phyloP scores from a whole-genome alignment of 306 rosid species.

The Quercus robur region DNA sequence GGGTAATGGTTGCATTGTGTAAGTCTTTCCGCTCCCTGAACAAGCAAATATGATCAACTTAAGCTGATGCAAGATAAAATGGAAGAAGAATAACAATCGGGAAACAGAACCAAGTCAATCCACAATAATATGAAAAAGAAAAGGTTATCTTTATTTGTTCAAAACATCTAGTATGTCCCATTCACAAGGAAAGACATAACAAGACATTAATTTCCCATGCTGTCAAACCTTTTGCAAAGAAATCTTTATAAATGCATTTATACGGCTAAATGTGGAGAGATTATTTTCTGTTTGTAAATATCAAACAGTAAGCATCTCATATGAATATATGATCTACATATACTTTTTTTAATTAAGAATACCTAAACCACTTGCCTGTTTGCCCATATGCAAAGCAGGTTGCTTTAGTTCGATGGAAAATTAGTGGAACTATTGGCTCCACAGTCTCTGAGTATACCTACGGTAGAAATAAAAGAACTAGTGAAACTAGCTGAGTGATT shows the following conservation, averaged over 20 bases:
- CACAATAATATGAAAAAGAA: neutral
- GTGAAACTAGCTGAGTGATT: conserved; percentile 18
- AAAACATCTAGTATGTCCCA: neutral
- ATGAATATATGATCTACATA: neutral
- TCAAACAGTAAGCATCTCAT: neutral
- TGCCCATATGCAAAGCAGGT: conserved; percentile 95
- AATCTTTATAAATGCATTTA: neutral
- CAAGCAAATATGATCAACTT: conserved; percentile 10
- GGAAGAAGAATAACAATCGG: conserved; percentile 2
- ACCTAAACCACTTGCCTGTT: conserved; percentile 55
- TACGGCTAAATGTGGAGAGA: neutral
- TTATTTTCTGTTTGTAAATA: neutral
- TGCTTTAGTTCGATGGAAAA: conserved; percentile 76
- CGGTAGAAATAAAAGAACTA: conserved; percentile 1
- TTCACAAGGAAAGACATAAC: neutral
- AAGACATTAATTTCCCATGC: neutral
- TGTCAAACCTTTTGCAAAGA: neutral
- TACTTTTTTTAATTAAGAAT: conserved; percentile 10
- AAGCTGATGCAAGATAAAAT: neutral
- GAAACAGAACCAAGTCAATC: conserved; percentile 4
- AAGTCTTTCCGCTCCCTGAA: conserved; percentile 83
- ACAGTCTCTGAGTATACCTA: conserved; percentile 77
- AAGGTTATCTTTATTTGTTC: neutral
- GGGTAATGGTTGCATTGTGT: conserved; percentile 88
- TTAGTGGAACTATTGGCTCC: conserved; percentile 77